These are phyloP conservation scores for Entophlyctis luteolus DNA, from an alignment of 192 early-diverging fungal species.

Conservation along the genomic window DNA sequence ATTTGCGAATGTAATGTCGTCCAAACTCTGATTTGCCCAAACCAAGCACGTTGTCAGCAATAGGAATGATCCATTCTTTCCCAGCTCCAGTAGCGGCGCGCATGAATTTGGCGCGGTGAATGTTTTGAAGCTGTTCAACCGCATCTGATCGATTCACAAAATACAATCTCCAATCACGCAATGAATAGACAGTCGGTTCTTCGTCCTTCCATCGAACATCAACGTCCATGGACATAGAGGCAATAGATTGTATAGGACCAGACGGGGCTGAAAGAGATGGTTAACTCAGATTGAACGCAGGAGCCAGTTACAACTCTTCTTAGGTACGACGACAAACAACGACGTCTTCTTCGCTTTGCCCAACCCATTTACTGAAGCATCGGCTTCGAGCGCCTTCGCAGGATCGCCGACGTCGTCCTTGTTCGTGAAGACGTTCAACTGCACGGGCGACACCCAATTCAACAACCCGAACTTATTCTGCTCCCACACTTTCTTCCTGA, in stretches of 20 bases:
- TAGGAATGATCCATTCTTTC: conserved; percentile 12
- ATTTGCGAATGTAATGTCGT: conserved; percentile 10
- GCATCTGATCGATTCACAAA: conserved; percentile 8
- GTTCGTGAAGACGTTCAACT: neutral
- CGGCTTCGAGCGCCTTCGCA: neutral
- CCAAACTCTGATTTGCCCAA: conserved; percentile 5
- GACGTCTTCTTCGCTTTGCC: neutral
- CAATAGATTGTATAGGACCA: too few relatives aligned
- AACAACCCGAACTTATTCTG: neutral
- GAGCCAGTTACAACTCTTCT: conserved; percentile 6
- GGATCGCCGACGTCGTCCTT: neutral
- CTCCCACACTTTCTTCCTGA: neutral
- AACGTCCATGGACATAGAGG: too few relatives aligned
- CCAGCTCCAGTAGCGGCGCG: neutral
- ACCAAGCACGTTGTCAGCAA: neutral
- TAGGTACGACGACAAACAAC: neutral
- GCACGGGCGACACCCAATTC: neutral
- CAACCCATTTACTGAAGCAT: neutral
- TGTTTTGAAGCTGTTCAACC: conserved; percentile 5
- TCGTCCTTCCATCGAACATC: conserved; percentile 13
- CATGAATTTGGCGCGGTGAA: neutral
- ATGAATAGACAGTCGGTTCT: neutral
- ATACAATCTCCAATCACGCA: neutral
- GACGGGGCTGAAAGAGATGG: too few relatives aligned
- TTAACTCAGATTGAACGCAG: too few relatives aligned